These are phyloP conservation scores for Alternaria panax DNA, from an alignment of 2,329 filamentous ascomycete species.

Conservation along the genomic window DNA sequence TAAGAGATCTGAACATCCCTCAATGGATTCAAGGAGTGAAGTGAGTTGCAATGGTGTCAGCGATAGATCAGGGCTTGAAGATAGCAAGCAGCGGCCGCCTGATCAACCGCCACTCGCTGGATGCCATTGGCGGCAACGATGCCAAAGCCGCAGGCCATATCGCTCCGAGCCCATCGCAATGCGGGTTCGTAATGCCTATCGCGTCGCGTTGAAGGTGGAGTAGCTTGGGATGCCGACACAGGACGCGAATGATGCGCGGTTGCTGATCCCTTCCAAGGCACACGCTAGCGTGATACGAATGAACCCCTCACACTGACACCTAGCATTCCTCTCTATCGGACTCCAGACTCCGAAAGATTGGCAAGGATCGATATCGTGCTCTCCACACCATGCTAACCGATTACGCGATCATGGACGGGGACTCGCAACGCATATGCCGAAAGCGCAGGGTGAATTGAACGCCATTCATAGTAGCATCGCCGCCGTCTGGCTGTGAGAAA, in stretches of 20 bases:
- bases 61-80: not conserved
- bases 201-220: not conserved
- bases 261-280: constrained; percentile 3
- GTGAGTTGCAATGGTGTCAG: not conserved
- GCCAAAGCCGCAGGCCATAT: not conserved
- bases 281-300: not conserved
- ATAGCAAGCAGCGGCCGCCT: not conserved
- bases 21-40: not conserved
- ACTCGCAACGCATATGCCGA: too few relatives aligned
- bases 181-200: not conserved
- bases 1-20: not conserved
- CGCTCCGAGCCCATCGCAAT: not conserved
- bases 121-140: not conserved
- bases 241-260: constrained; percentile 3
- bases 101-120: not conserved
- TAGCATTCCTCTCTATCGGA: not conserved
- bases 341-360: not conserved
- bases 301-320: not conserved
- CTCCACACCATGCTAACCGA: too few relatives aligned
- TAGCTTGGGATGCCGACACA: not conserved
- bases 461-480: too few relatives aligned
- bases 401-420: too few relatives aligned
- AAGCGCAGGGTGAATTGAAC: too few relatives aligned
- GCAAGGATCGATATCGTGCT: not conserved
- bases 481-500: not conserved